Evolutionary conservation across 495 filamentous ascomycete genomes (phyloP).

Genomic region (Penicillium ucsense): DNA sequence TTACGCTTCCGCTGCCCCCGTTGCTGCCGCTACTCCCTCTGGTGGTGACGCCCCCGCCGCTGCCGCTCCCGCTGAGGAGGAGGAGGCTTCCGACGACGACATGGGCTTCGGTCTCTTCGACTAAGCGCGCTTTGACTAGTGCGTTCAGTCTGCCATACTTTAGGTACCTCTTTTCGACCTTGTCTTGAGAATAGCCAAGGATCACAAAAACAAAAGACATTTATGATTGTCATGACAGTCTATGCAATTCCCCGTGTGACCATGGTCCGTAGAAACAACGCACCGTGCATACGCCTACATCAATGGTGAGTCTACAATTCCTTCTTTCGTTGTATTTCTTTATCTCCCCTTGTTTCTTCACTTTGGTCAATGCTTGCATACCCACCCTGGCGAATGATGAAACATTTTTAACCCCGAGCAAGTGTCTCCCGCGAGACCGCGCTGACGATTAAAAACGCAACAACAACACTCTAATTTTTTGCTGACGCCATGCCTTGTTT

Average conservation of each 20-base stretch:
- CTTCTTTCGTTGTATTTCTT: slow-evolving; percentile 4
- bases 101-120: slow-evolving; percentile 52
- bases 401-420: slow-evolving; percentile 50
- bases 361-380: not conserved
- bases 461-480: slow-evolving; percentile 60
- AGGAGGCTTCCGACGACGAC: slow-evolving; percentile 40
- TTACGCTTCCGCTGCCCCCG: slow-evolving; percentile 71
- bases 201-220: slow-evolving; percentile 23
- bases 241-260: not conserved
- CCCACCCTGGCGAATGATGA: slow-evolving; percentile 41
- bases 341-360: not conserved
- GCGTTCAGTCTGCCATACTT: slow-evolving; percentile 33
- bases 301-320: slow-evolving; percentile 21
- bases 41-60: slow-evolving; percentile 42
- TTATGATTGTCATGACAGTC: slow-evolving; percentile 18
- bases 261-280: slow-evolving; percentile 31
- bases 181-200: slow-evolving; percentile 17
- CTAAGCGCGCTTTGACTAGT: slow-evolving; percentile 31
- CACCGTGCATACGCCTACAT: slow-evolving; percentile 18
- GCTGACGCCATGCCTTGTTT: slow-evolving; percentile 35
- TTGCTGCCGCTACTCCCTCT: slow-evolving; percentile 38
- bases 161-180: slow-evolving; percentile 30
- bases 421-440: slow-evolving; percentile 21
- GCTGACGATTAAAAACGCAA: slow-evolving; percentile 46
- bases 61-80: slow-evolving; percentile 44